Conservation (phyloP, 2,329 filamentous ascomycete genomes). For the Colletotrichum cordylinicola region DNA sequence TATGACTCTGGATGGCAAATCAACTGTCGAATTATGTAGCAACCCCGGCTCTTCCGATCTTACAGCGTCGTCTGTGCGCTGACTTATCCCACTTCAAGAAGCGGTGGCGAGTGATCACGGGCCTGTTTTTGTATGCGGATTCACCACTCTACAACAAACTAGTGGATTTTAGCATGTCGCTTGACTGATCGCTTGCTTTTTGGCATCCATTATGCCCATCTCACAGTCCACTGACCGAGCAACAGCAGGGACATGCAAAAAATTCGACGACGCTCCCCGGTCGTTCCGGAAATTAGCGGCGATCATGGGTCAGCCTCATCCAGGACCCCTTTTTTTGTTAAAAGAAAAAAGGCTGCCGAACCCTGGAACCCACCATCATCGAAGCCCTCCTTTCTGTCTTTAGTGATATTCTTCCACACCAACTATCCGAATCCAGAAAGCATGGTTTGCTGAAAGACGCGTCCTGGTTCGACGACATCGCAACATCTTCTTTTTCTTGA, state of each 20-base stretch:
- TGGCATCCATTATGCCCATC: not conserved
- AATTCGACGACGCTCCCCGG: conserved; percentile 8
- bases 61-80: not conserved
- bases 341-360: not conserved
- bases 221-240: conserved; percentile 1
- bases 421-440: not conserved
- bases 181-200: not conserved
- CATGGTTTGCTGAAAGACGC: not conserved
- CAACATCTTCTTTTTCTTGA: not conserved
- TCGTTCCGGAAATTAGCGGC: conserved; percentile 8
- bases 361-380: not conserved
- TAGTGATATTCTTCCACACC: not conserved
- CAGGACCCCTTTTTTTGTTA: not conserved
- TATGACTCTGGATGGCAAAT: not conserved
- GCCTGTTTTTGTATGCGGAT: not conserved
- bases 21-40: not conserved
- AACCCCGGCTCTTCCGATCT: conserved; percentile 7
- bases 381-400: not conserved
- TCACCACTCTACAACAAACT: not conserved
- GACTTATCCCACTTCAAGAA: not conserved
- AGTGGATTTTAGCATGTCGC: not conserved
- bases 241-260: not conserved
- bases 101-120: conserved; percentile 1
- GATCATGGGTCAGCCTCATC: conserved; percentile 10
- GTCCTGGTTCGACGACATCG: not conserved